Base-by-base conservation (phyloP, 257 asterid genomes). In the Pogostemon cablin region DNA sequence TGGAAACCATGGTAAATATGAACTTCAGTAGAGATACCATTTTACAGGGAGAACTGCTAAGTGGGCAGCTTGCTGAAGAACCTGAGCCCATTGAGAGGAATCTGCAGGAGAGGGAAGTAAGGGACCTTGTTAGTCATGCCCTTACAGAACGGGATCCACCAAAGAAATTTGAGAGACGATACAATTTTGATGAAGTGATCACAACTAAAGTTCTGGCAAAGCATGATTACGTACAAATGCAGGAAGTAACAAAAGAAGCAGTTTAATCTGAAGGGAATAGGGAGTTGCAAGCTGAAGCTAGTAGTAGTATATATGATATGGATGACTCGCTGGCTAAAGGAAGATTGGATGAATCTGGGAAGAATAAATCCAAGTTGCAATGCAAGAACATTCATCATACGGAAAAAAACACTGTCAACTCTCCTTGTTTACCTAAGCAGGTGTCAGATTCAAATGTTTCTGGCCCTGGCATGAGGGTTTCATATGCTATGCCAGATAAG, bases 361-460 rank as follows among this genome's bases (percentile, higher is more conserved):
- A 69, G 78, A 74, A 62, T 63, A 71, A 70, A 65, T 80, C 75
- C 65, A 82, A 73, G 71, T 69, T 76, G 49, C 80, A 62, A 54
- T 83, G 68, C 59, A 69, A 46, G 70, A 64, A 62, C 10, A 55
- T 43, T 61, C 54, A 58, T 43, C 61, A 25, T 38, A 63, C 37
- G 47, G 65, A 62, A 59, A 67, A 58, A 62, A 78, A 72, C 63
- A 55, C 54, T n/a, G 63, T 12, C 17, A 67, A 53, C 43, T 69
- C 58, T 52, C 71, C 80, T 73, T 69, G 46, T 71, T 68, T 58
- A 52, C 63, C 78, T 67, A 75, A 75, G 73, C 79, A 50, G 65
- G 41, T 58, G 73, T 62, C 38, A 53, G 79, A 79, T 68, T 68
- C 82, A 58, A 66, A 56, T 77, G 72, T 40, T 72, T 77, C 75